Conservation (phyloP, 768 basidiomycete species). For the Trametes cubensis region DNA sequence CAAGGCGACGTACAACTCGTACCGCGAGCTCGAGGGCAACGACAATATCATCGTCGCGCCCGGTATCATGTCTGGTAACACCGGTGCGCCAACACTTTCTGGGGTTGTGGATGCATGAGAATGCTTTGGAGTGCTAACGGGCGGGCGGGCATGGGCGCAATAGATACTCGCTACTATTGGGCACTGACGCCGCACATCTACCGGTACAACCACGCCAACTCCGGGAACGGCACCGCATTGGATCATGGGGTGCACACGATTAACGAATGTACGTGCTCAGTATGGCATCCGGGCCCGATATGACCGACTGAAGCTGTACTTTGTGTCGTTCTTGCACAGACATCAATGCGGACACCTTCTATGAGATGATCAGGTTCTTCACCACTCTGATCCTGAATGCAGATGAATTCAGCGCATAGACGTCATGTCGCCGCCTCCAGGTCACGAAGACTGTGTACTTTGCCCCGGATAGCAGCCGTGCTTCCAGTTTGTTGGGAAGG, state of each 20-base stretch:
- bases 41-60: conserved; percentile 43
- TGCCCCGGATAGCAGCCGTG: background rate
- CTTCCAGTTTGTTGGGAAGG: background rate
- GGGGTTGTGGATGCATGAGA: too few relatives aligned
- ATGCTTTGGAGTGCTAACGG: conserved; percentile 11
- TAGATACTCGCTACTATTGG: conserved; percentile 52
- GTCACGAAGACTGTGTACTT: background rate
- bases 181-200: conserved; percentile 49
- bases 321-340: conserved; percentile 8
- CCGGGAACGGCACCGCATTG: conserved; percentile 26
- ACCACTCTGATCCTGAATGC: conserved; percentile 47
- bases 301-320: background rate
- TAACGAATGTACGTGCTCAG: conserved; percentile 33
- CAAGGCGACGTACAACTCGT: conserved; percentile 40
- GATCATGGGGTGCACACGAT: conserved; percentile 33
- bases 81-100: conserved; percentile 33
- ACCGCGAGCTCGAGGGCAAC: conserved; percentile 31
- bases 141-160: background rate
- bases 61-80: conserved; percentile 40
- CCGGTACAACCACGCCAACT: conserved; percentile 42
- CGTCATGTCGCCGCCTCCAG: too few relatives aligned
- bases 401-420: conserved; percentile 39
- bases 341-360: conserved; percentile 38
- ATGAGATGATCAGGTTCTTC: conserved; percentile 49
- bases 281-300: too few relatives aligned